Conservation (phyloP, 768 basidiomycete genomes). For the Chalciporus pseudorubinellus region DNA sequence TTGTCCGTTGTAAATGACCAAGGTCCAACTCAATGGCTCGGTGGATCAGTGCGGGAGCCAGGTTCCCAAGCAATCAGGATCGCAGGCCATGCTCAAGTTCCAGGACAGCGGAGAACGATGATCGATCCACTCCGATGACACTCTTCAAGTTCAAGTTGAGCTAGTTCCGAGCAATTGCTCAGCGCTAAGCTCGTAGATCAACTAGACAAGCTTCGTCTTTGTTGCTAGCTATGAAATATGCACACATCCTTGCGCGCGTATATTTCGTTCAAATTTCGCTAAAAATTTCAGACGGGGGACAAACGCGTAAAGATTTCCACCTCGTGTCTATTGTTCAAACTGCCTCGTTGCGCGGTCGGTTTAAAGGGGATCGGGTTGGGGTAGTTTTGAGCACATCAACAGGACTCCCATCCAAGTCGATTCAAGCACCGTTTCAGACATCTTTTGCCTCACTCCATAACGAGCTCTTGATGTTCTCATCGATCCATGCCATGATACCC, state of each 20-base stretch:
- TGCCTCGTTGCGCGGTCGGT: neutral
- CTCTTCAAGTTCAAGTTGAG: too few relatives aligned
- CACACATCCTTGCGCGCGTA: neutral
- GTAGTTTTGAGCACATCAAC: neutral
- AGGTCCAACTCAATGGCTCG: too few relatives aligned
- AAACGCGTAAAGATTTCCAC: neutral
- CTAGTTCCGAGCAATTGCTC: too few relatives aligned
- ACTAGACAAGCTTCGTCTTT: neutral
- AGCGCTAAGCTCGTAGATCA: too few relatives aligned
- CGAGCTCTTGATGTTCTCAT: slow-evolving; percentile 53
- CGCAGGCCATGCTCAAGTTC: too few relatives aligned
- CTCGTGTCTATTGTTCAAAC: neutral
- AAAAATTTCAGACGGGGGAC: neutral
- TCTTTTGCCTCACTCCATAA: slow-evolving; percentile 9
- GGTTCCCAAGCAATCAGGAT: too few relatives aligned
- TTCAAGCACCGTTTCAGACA: neutral
- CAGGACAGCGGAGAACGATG: too few relatives aligned
- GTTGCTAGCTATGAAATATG: neutral
- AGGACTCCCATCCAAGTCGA: neutral
- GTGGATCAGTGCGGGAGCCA: too few relatives aligned
- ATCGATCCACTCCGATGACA: too few relatives aligned
- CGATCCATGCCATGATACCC: slow-evolving; percentile 59
- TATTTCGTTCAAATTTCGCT: neutral
- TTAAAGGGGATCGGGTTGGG: neutral
- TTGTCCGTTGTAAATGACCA: neutral